Conservation (phyloP, 345 rosid species). For the Sonneratia caseolaris region DNA sequence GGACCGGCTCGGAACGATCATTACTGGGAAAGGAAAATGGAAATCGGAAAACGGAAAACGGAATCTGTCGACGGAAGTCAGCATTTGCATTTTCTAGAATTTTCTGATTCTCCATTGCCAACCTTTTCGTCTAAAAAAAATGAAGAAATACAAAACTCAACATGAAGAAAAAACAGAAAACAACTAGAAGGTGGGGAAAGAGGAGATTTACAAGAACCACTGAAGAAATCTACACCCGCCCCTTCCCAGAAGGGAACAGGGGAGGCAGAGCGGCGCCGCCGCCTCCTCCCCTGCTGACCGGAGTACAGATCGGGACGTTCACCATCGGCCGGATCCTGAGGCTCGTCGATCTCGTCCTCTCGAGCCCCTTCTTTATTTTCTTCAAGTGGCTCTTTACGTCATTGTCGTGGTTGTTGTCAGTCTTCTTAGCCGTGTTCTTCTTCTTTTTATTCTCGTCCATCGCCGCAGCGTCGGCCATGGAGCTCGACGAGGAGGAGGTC, state of each 20-base stretch:
- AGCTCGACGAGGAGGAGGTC: conserved; percentile 13
- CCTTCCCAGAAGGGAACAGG: conserved; percentile 14
- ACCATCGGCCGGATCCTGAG: conserved; percentile 19
- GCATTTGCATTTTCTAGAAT: no score
- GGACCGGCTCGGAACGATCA: no score
- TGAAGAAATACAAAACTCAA: not conserved
- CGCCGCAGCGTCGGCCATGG: conserved; percentile 8
- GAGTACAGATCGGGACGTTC: conserved; percentile 15
- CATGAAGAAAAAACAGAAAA: not conserved
- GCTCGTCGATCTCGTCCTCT: conserved; percentile 15
- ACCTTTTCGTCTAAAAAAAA: no score
- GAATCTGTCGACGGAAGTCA: no score
- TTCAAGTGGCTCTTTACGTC: conserved; percentile 4
- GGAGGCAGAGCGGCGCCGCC: conserved; percentile 11
- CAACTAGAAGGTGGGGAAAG: no score
- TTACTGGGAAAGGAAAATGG: no score
- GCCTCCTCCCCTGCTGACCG: not conserved
- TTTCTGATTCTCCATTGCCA: no score
- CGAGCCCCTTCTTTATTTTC: conserved; percentile 17
- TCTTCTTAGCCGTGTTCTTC: not conserved
- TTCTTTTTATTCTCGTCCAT: conserved; percentile 9
- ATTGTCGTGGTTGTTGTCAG: not conserved
- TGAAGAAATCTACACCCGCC: not conserved
- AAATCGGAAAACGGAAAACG: no score
- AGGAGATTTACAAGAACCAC: not conserved